Percentiles rank a stretch among this genome's conserved stretches.
phyloP scores from a whole-genome alignment of 768 basidiomycete genomes.

The Fomitopsis pulvina region DNA sequence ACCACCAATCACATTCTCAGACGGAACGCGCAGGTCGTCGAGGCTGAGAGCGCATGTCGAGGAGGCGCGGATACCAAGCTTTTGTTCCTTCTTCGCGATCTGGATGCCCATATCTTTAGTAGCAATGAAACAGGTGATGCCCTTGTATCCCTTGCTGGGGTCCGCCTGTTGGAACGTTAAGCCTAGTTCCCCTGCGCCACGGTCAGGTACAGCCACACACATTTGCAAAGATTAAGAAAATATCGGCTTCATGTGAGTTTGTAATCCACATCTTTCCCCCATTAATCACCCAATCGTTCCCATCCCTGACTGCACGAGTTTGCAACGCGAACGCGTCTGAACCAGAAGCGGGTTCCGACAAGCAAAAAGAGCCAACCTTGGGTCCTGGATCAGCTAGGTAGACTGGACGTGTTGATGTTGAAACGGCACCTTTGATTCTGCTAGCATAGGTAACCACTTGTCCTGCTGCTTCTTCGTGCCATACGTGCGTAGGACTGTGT shows the following conservation, averaged over 20 bases:
- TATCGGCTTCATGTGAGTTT: slow-evolving; percentile 86
- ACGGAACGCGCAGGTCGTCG: slow-evolving; percentile 84
- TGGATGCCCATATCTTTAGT: slow-evolving; percentile 96
- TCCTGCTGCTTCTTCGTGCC: slow-evolving; percentile 80
- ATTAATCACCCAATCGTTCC: slow-evolving; percentile 80
- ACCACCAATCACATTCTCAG: slow-evolving; percentile 87
- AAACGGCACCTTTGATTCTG: slow-evolving; percentile 54
- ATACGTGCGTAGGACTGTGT: slow-evolving; percentile 87
- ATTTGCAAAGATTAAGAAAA: slow-evolving; percentile 94
- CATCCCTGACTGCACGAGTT: slow-evolving; percentile 85
- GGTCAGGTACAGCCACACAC: no score
- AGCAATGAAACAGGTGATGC: slow-evolving; percentile 95
- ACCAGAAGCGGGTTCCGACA: slow-evolving; percentile 89
- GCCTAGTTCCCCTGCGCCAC: no score
- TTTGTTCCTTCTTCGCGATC: slow-evolving; percentile 98
- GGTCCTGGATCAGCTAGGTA: no score
- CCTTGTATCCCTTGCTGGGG: slow-evolving; percentile 94
- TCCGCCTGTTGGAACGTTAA: slow-evolving; percentile 44
- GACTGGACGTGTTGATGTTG: background rate
- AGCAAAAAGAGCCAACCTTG: slow-evolving; percentile 89
- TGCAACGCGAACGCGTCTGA: slow-evolving; percentile 97
- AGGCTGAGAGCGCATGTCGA: slow-evolving; percentile 94
- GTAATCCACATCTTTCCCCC: slow-evolving; percentile 99
- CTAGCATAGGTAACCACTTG: slow-evolving; percentile 81
- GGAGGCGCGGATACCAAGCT: slow-evolving; percentile 93